Evolutionary conservation across 441 rosid genomes (phyloP), one percentile per base, ranked within the genome.

Genomic region (Erysimum cheiri): DNA sequence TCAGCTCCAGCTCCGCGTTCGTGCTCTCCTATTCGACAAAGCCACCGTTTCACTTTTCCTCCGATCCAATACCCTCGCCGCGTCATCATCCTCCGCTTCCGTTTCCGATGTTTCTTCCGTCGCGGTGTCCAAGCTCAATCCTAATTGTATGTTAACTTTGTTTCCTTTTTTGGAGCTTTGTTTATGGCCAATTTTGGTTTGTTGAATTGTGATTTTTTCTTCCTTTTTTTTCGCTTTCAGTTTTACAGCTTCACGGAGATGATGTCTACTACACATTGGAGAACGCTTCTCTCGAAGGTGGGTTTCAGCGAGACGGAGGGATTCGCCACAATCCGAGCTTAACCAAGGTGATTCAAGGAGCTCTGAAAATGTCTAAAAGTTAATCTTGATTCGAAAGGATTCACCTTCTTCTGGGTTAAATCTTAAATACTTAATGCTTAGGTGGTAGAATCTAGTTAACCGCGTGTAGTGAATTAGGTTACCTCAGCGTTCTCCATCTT

Each of bases 21-120:
- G 96, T 15, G 96, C 98, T 50, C 97, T 92, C 50, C 67, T 92
- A 41, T 92, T 83, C 67, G 93, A 90, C 64, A 92, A 92, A 82
- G 97, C 97, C 70, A 60, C 77, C 31, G 77, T 71, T 60, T 74
- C 94, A 14, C 96, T 90, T 60, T 88, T 82, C 74, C 82, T 84
- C 58, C 85, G 85, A 15, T 74, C 87, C 41, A 71, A 78, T 44
- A 6, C 72, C 13, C n/a, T 35, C 40, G 2, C 78, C 22, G 28
- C 53, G 14, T 61, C 82, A 41, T 69, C 79, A 12, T 68, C 85
- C 58, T 76, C 81, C 19, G 14, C 55, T 14, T 40, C 72, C 36
- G 56, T 52, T 40, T 40, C 68, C 19, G 79, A 74, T 36, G 55
- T 4, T 39, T 35, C 70, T 40, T 68, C 85, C 13, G 64, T 70